Conservation (phyloP, 1,284 basidiomycete species). For the Malassezia sympodialis region DNA sequence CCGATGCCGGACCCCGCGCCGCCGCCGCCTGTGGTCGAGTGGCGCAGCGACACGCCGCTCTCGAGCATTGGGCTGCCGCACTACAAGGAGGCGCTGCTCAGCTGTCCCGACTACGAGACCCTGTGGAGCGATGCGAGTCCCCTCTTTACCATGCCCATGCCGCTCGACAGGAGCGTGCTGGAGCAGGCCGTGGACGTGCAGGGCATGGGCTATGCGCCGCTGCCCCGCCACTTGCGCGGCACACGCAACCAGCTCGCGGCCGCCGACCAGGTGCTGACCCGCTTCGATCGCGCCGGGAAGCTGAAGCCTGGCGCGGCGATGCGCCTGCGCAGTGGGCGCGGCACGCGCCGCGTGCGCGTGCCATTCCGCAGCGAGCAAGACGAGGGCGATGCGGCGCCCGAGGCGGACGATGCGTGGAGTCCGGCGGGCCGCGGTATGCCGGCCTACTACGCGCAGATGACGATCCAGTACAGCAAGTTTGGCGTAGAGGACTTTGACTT, state of each 20-base stretch:
- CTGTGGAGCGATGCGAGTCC: constrained; percentile 48
- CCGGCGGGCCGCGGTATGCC: constrained; percentile 54
- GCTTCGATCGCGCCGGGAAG: constrained; percentile 21
- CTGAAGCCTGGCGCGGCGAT: constrained; percentile 23
- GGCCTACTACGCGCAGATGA: constrained; percentile 75
- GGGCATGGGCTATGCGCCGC: constrained; percentile 71
- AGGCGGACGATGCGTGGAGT: constrained; percentile 13
- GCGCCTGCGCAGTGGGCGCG: constrained; percentile 17
- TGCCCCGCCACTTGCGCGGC: constrained; percentile 72
- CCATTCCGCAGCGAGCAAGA: constrained; percentile 58
- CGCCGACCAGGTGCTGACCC: constrained; percentile 17
- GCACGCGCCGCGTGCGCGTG: constrained; percentile 47
- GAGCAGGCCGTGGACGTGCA: constrained; percentile 73
- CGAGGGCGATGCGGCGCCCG: constrained; percentile 19
- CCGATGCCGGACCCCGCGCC: constrained; percentile 74
- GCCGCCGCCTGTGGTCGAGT: constrained; percentile 60
- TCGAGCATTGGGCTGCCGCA: constrained; percentile 82
- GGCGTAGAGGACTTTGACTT: constrained; percentile 99
- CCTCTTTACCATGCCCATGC: constrained; percentile 54
- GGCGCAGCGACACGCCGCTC: constrained; percentile 76
- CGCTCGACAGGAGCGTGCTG: constrained; percentile 68
- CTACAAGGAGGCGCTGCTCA: constrained; percentile 68
- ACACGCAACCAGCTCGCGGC: constrained; percentile 64
- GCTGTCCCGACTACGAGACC: constrained; percentile 56
- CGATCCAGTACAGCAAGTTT: constrained; percentile 96